Evolutionary conservation across 129 eudicot species (phyloP), one percentile per base, ranked within the genome.

Genomic region (Kitagawia praeruptora): DNA sequence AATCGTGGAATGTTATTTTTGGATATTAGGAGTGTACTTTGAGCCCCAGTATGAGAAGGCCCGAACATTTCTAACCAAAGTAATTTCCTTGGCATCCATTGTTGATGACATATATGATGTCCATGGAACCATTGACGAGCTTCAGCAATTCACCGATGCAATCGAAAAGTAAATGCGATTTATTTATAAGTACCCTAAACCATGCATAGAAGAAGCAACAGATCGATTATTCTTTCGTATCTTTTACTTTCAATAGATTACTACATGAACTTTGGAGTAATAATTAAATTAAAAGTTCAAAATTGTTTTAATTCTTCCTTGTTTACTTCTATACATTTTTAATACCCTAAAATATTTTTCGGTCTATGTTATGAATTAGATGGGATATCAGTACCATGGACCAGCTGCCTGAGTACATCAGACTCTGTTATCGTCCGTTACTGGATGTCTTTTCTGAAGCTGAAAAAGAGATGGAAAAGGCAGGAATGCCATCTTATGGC

Each of bases 71-170:
- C 40, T 74, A 14, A 58, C 88, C 27, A 85, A 88, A 83, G 54
- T 79, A 8, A 77, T 83, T 4, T 44, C 64, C 8, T 13, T 88
- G 73, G 27, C 75, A 42, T 75, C 81, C 16, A 70, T 82, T 9
- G 13, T 82, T 16, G 89, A 88, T 77, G 92, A 88, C 83, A 83
- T 79, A 6, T 85, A 81, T 48, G 92, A 88, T 28, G 81, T 80
- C 0, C 80, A 83, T 81, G 89, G 83, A 2, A 86, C 88, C 13
- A 18, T 80, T 6, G 85, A 86, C 7, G 92, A 86, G 31, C 85
- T 83, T 27, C 70, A 46, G 14, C 81, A 74, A 21, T 80, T 81
- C 70, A 84, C 84, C 2, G 84, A 82, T 54, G 93, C 87, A 34
- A 56, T 89, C 14, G 74, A 82, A 27, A 86, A 88, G 93, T 89